These are phyloP conservation scores for Neurospora tetrasperma DNA, from an alignment of 495 filamentous ascomycete species.

Conservation along the genomic window DNA sequence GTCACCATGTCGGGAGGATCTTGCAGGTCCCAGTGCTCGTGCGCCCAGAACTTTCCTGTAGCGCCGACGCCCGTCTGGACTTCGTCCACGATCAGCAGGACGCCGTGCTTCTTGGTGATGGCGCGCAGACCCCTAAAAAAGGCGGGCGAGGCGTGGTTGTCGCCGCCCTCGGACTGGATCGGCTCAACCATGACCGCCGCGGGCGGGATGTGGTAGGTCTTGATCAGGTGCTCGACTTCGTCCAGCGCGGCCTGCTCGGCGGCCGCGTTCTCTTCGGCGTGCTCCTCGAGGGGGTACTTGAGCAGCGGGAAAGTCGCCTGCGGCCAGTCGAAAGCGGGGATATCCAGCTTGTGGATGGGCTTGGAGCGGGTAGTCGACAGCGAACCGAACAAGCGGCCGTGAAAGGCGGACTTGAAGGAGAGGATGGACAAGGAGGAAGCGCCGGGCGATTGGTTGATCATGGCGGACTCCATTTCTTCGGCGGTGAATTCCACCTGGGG, in stretches of 20 bases:
- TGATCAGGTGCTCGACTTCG: slow-evolving; percentile 81
- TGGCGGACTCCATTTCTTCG: slow-evolving; percentile 66
- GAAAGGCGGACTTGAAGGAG: slow-evolving; percentile 88
- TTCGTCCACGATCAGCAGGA: slow-evolving; percentile 95
- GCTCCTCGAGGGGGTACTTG: slow-evolving; percentile 84
- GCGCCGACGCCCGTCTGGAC: slow-evolving; percentile 95
- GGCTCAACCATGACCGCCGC: slow-evolving; percentile 88
- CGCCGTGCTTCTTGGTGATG: slow-evolving; percentile 72
- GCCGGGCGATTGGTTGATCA: slow-evolving; percentile 76
- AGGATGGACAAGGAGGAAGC: slow-evolving; percentile 74
- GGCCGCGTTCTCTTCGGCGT: slow-evolving; percentile 68
- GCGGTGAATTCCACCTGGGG: slow-evolving; percentile 70
- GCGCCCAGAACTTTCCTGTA: slow-evolving; percentile 97
- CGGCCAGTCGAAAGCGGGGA: slow-evolving; percentile 97
- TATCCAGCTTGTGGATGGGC: slow-evolving; percentile 97
- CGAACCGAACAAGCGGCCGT: slow-evolving; percentile 88
- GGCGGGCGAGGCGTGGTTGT: slow-evolving; percentile 90
- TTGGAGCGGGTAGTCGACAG: slow-evolving; percentile 92
- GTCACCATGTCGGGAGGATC: slow-evolving; percentile 96
- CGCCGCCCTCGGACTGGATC: slow-evolving; percentile 95
- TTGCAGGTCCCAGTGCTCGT: slow-evolving; percentile 88
- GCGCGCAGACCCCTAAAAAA: slow-evolving; percentile 88
- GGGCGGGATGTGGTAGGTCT: slow-evolving; percentile 74
- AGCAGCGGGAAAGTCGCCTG: slow-evolving; percentile 84
- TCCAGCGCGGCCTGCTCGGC: slow-evolving; percentile 81